Evolutionary conservation across 768 basidiomycete species (phyloP).

Genomic region (button mushroom (Agaricus bisporus)): DNA sequence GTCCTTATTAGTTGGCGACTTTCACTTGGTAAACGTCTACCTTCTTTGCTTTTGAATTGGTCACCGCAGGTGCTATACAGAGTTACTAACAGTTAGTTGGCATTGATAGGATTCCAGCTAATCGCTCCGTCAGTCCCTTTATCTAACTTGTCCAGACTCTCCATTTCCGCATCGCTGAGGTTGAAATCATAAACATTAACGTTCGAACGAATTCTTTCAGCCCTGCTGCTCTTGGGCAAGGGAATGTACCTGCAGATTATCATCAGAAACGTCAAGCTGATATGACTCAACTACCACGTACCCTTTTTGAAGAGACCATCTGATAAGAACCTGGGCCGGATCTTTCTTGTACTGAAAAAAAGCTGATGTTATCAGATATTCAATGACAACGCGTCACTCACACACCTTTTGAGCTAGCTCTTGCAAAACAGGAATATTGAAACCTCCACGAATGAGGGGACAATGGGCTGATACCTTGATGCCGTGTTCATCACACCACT

Average conservation of each 20-base stretch:
- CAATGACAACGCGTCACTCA: background rate
- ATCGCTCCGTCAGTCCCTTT: conserved; percentile 65
- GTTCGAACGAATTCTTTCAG: conserved; percentile 68
- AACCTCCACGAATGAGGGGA: conserved; percentile 60
- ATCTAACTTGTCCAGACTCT: conserved; percentile 61
- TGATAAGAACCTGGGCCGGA: conserved; percentile 74
- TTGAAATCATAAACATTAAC: conserved; percentile 72
- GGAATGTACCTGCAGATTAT: conserved; percentile 56
- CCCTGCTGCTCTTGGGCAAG: conserved; percentile 75
- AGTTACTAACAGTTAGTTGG: conserved; percentile 20
- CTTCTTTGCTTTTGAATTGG: no score
- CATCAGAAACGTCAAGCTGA: background rate
- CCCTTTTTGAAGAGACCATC: conserved; percentile 89
- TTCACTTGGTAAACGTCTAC: no score
- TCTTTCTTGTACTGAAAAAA: conserved; percentile 45
- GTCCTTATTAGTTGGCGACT: no score
- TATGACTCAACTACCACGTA: conserved; percentile 24
- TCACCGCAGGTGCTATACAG: no score
- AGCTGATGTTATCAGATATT: background rate
- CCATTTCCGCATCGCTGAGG: conserved; percentile 60
- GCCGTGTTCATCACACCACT: conserved; percentile 56
- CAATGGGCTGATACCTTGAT: conserved; percentile 72
- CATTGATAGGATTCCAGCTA: conserved; percentile 82
- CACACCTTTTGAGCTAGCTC: conserved; percentile 55
- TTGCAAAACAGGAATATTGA: conserved; percentile 47